phyloP scores from a whole-genome alignment of 1,139 yeast genomes.

The Candida pseudocylindracea region DNA sequence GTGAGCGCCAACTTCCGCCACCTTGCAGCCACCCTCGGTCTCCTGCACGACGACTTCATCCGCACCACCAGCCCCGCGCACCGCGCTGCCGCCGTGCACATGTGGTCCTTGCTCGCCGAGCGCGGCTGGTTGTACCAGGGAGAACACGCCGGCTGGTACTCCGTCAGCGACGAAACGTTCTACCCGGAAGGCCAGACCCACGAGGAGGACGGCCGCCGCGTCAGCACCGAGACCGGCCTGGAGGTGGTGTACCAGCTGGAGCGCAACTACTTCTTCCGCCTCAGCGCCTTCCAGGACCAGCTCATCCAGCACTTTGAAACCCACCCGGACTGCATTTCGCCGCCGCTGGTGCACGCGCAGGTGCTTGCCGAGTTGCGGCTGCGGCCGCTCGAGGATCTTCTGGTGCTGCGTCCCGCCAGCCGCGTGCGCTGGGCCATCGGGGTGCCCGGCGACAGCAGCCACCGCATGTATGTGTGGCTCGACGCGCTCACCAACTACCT shows the following conservation, averaged over 20 bases:
- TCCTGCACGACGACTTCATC: constrained; percentile 56
- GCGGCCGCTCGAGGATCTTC: constrained; percentile 34
- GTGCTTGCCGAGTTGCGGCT: too few relatives aligned
- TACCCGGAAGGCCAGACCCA: constrained; percentile 66
- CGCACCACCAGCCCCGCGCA: constrained; percentile 85
- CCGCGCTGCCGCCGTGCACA: constrained; percentile 29
- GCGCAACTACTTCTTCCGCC: constrained; percentile 65
- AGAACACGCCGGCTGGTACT: constrained; percentile 83
- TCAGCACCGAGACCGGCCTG: constrained; percentile 56
- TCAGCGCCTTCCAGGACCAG: constrained; percentile 33
- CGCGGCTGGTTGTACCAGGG: constrained; percentile 65
- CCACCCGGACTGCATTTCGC: constrained; percentile 40
- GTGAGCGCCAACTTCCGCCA: constrained; percentile 40
- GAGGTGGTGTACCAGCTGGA: constrained; percentile 63
- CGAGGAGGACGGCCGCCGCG: constrained; percentile 14
- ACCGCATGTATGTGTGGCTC: constrained; percentile 87
- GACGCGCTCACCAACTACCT: constrained; percentile 81
- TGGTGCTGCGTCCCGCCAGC: constrained; percentile 63
- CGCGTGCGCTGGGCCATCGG: constrained; percentile 78
- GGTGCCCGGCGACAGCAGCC: constrained; percentile 64
- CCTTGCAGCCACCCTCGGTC: constrained; percentile 32
- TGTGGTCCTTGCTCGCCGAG: constrained; percentile 43
- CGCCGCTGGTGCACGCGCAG: constrained; percentile 30
- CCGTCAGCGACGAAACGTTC: constrained; percentile 84
- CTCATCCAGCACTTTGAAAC: constrained; percentile 24